phyloP scores from a whole-genome alignment of 2,329 filamentous ascomycete species.

The Clarireedia monteithiana region DNA sequence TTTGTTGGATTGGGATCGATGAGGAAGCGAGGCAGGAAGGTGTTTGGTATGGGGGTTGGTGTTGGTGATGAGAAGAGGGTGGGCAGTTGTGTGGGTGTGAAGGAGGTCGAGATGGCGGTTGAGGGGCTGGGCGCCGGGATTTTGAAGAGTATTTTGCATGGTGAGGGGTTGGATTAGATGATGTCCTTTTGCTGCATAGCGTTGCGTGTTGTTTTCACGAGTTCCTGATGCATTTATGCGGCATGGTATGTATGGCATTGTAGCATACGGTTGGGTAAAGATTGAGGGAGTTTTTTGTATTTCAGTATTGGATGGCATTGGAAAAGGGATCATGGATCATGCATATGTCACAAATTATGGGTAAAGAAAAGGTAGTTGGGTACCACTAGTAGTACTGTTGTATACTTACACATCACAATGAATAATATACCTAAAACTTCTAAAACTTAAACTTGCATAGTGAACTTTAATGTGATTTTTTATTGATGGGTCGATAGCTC shows the following conservation, averaged over 20 bases:
- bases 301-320: neutral
- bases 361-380: neutral
- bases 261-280: neutral
- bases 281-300: neutral
- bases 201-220: neutral
- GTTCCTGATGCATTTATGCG: neutral
- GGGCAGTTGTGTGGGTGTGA: slow-evolving; percentile 71
- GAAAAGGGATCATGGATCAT: neutral
- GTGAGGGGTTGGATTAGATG: slow-evolving; percentile 30
- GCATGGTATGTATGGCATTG: neutral
- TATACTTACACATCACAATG: neutral
- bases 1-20: slow-evolving; percentile 61
- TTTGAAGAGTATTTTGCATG: slow-evolving; percentile 51
- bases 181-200: neutral
- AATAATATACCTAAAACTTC: neutral
- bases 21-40: slow-evolving; percentile 57
- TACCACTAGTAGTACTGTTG: neutral
- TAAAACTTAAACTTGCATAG: too few relatives aligned
- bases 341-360: neutral
- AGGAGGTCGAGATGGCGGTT: slow-evolving; percentile 66
- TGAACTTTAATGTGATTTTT: too few relatives aligned
- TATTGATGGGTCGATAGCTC: neutral
- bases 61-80: slow-evolving; percentile 67
- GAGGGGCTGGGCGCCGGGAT: slow-evolving; percentile 56
- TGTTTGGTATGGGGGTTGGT: slow-evolving; percentile 37